Evolutionary conservation across 768 basidiomycete species (phyloP), one percentile per base, ranked within the genome.

Genomic region (Neoboletus subvelutipes): DNA sequence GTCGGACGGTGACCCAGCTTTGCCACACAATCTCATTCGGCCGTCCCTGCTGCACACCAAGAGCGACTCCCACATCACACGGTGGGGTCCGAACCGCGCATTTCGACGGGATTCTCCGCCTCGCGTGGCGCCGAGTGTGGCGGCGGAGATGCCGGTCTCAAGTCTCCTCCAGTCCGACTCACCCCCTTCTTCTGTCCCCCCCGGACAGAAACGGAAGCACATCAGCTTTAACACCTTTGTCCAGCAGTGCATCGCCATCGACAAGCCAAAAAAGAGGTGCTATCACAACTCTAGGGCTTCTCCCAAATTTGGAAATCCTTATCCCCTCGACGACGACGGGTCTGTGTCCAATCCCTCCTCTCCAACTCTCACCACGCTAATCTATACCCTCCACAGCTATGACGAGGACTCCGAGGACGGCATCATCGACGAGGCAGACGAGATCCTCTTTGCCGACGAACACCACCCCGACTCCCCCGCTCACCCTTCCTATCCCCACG

Each of bases 191-290:
- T 43, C 67, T 52, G 50, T 62, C 9, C 17, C 45, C 41, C 58
- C 54, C 51, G 59, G 56, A 28, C 74, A 67, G 56, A 87, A 86
- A 78, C 91, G 87, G 77, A 87, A 87, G 61, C 96, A 97, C 71
- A 98, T 98, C 76, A 88, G 83, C 64, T 98, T 98, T 81, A 98
- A 98, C 73, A 96, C 95, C 1, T 97, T 95, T 69, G 96, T 99
- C 39, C 91, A 97, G 71, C 96, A 98, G 71, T 94, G 85, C 68
- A 96, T 99, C 56, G 87, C 91, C 42, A 90, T 93, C 68, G 91
- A 92, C 67, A 87, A 87, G 64, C 90, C 90, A 0, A 75, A 77
- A 55, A 67, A 65, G 58, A 73, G 69, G 59, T 69, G 59, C 33
- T 40, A 48, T 0, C 50, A 45, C 31, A 57, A 49, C 50, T 33